Conservation (phyloP, 73 alveolate genomes). For the Tetrahymena elliotti region DNA sequence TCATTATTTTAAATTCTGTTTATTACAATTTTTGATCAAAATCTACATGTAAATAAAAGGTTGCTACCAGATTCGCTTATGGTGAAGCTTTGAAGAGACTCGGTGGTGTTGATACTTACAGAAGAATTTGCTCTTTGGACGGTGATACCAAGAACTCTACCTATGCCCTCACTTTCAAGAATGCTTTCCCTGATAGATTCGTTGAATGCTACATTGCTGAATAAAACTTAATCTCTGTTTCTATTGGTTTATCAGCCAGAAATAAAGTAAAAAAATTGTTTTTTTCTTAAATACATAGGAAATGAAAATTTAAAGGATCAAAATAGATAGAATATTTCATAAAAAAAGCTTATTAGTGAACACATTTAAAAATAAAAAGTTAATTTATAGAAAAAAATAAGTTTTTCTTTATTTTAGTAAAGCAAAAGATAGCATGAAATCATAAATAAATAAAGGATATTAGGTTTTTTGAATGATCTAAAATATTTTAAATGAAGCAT, state of each 20-base stretch:
- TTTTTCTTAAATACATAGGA: not conserved
- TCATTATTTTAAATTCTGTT: not conserved
- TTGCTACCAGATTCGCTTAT: slow-evolving; percentile 67
- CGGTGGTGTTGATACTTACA: slow-evolving; percentile 40
- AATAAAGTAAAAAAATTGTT: slow-evolving; percentile 11
- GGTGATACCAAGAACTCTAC: slow-evolving; percentile 74
- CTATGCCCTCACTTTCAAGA: slow-evolving; percentile 29
- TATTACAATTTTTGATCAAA: not conserved
- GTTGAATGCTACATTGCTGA: slow-evolving; percentile 73
- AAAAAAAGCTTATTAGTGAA: no score
- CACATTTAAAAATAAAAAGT: no score
- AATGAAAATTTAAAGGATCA: not conserved
- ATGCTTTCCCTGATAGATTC: slow-evolving; percentile 57
- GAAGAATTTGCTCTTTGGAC: slow-evolving; percentile 57
- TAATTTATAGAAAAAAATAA: no score
- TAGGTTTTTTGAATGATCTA: no score
- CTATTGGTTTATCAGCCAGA: slow-evolving; percentile 58
- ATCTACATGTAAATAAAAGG: not conserved
- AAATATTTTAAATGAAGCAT: no score
- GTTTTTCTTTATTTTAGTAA: no score
- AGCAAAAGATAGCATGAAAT: no score
- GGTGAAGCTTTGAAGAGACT: slow-evolving; percentile 55
- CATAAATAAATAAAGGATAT: no score
- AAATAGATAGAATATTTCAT: not conserved
- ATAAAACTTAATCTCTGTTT: slow-evolving; percentile 61